These are phyloP conservation scores for Kockovaella imperatae DNA, from an alignment of 768 basidiomycete genomes.

Conservation along the genomic window DNA sequence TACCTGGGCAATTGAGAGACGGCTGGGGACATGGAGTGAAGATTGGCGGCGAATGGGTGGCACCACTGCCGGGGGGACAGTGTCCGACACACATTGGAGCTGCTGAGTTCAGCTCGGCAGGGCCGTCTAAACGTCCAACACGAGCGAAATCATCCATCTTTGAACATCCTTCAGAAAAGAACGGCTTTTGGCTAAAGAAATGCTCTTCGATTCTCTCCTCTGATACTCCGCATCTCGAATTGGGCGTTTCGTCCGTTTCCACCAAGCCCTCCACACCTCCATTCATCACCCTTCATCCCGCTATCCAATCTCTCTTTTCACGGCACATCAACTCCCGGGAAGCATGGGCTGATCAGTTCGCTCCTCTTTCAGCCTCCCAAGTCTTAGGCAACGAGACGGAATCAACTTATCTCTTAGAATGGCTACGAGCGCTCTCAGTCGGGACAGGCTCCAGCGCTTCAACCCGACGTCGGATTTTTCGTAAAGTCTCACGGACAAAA, in stretches of 20 bases:
- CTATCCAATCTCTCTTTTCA: slow-evolving; percentile 16
- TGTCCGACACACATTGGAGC: slow-evolving; percentile 11
- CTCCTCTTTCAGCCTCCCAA: slow-evolving; percentile 28
- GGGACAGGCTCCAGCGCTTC: slow-evolving; percentile 11
- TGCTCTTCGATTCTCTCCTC: too few relatives aligned
- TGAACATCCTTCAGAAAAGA: not conserved
- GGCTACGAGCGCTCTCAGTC: slow-evolving; percentile 38
- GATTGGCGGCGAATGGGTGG: slow-evolving; percentile 27
- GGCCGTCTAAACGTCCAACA: too few relatives aligned
- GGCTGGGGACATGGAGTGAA: slow-evolving; percentile 32
- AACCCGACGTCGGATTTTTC: slow-evolving; percentile 20
- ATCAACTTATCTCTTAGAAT: slow-evolving; percentile 40
- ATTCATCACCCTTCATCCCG: slow-evolving; percentile 13
- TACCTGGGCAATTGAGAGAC: slow-evolving; percentile 10
- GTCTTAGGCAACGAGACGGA: slow-evolving; percentile 42
- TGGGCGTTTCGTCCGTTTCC: not conserved
- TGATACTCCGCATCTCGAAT: too few relatives aligned
- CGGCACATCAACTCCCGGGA: slow-evolving; percentile 14
- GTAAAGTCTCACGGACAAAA: slow-evolving; percentile 28
- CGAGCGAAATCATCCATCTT: too few relatives aligned
- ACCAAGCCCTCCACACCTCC: not conserved
- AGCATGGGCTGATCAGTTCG: slow-evolving; percentile 41
- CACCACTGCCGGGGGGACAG: slow-evolving; percentile 18
- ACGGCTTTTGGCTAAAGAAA: slow-evolving; percentile 1
- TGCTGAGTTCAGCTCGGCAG: not conserved